Evolutionary conservation across 148 eudicot species (phyloP).

Genomic region (Camellia granthamiana): DNA sequence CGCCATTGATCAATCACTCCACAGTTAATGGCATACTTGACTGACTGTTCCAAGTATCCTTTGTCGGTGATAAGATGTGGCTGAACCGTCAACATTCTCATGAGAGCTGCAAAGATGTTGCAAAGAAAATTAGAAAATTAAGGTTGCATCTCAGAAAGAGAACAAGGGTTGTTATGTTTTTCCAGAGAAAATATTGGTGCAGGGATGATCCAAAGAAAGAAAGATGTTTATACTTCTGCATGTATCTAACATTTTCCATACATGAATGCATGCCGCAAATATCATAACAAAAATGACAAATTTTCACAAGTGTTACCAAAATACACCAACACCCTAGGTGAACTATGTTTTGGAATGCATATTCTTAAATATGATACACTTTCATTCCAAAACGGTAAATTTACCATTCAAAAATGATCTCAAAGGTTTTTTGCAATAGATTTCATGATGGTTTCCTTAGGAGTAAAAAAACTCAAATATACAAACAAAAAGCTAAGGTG

Average conservation of each 20-base stretch:
- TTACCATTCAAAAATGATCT: no score
- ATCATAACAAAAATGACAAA: not conserved
- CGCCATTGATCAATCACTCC: slow-evolving; percentile 88
- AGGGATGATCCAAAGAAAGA: not conserved
- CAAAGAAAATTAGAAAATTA: not conserved
- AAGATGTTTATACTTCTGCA: not conserved
- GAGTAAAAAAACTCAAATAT: no score
- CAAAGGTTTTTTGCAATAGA: no score
- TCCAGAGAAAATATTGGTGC: not conserved
- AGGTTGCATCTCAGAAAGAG: not conserved
- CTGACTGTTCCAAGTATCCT: slow-evolving; percentile 57
- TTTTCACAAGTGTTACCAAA: no score
- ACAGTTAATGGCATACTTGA: slow-evolving; percentile 72
- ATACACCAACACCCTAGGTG: no score
- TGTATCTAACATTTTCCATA: not conserved
- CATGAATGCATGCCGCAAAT: not conserved
- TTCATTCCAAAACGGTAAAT: no score
- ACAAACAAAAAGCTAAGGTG: no score
- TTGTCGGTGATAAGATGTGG: slow-evolving; percentile 75
- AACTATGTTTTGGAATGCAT: no score
- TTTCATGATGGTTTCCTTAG: no score
- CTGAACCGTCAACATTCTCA: slow-evolving; percentile 80
- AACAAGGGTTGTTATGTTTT: not conserved
- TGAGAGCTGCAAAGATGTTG: slow-evolving; percentile 48
- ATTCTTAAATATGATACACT: no score